Evolutionary conservation across 768 basidiomycete genomes (phyloP), one percentile per base, ranked within the genome.

Genomic region (Naganishia kalamii): DNA sequence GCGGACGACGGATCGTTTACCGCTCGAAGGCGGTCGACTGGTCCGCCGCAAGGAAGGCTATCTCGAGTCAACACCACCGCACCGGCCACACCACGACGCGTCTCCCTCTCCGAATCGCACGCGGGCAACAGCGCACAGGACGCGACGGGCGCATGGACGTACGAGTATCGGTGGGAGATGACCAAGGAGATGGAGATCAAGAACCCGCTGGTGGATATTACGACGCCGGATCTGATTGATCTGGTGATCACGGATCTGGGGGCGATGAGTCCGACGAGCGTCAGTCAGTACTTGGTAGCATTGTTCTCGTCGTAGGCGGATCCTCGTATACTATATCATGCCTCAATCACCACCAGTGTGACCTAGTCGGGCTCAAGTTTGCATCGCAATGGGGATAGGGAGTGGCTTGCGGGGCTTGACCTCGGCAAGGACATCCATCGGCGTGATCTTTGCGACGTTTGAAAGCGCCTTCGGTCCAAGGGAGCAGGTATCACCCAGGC

Each of bases 241-340:
- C 83, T 97, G 40, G 90, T 98, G 40, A 89, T 97, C 75, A 91
- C 89, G 63, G 94, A 98, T 71, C 86, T 97, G 44, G 94, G 94
- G 13, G 44, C 73, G 30, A 59, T 76, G 59, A 69, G 66, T 52
- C 70, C 92, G 33, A 89, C 90, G 79, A 89, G 89, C 65, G 90
- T 96, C 69, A 92, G 90, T 79, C 91, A 92, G 77, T 93, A 93
- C 77, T 83, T 96, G 47, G 92, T 96, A 65, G 91, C 90, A 69
- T 92, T 93, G 87, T 94, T 79, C 66, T 74, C 77, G 43, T 72
- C 72, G 25, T 73, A 65, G 54, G 23, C n/a, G n/a, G n/a, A n/a
- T n/a, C n/a, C n/a, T n/a, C n/a, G n/a, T n/a, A n/a, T n/a, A n/a
- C n/a, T n/a, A n/a, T n/a, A n/a, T n/a, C n/a, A n/a, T n/a, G n/a